phyloP scores from a whole-genome alignment of 768 basidiomycete genomes.

The Agaricus sinodeliciosus region DNA sequence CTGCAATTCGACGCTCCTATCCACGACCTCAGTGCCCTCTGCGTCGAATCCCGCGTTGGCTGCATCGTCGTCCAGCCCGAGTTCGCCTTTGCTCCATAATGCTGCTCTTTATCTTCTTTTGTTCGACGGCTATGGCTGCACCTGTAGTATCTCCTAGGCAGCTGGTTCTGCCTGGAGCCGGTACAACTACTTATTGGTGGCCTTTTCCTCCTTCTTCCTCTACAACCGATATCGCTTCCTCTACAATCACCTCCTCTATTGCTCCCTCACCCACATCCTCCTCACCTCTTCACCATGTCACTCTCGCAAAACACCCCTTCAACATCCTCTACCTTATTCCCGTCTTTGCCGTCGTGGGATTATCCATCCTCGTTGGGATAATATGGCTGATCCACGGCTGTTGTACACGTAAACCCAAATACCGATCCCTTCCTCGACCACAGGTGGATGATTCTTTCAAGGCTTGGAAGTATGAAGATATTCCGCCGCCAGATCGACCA shows the following conservation, averaged over 20 bases:
- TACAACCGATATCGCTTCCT: background rate
- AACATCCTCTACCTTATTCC: constrained; percentile 11
- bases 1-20: constrained; percentile 57
- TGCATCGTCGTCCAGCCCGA: constrained; percentile 41
- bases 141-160: background rate
- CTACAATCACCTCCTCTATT: background rate
- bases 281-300: background rate
- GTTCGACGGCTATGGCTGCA: no score
- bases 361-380: background rate
- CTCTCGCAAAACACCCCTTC: background rate
- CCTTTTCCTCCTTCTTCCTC: background rate
- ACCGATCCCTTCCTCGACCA: background rate
- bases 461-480: background rate
- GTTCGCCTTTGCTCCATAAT: background rate
- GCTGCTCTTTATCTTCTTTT: background rate
- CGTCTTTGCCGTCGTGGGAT: background rate
- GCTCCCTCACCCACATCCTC: background rate
- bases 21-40: constrained; percentile 55
- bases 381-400: constrained; percentile 10
- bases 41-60: constrained; percentile 51
- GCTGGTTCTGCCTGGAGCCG: no score
- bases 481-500: background rate
- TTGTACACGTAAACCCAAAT: constrained; percentile 7
- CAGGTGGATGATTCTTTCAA: background rate
- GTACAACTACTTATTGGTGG: background rate